Conservation (phyloP, 2,329 filamentous ascomycete species). For the Ploettnerulaceae sp. region DNA sequence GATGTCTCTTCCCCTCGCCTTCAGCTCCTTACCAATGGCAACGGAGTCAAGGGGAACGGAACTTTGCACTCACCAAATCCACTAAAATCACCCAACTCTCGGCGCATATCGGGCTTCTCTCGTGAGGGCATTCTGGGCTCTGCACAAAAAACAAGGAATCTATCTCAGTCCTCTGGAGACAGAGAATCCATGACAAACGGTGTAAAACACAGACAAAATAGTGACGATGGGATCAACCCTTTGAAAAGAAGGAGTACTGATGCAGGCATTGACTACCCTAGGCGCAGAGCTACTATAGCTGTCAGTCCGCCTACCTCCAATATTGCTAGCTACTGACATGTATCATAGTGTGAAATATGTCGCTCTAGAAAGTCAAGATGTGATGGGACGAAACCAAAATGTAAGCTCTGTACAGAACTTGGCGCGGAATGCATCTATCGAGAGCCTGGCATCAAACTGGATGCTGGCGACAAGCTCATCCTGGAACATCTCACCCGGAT, state of each 20-base stretch:
- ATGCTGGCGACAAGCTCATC: constrained; percentile 82
- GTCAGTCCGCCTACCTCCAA: constrained; percentile 40
- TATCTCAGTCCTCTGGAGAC: constrained; percentile 51
- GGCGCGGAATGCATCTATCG: constrained; percentile 80
- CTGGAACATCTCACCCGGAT: constrained; percentile 73
- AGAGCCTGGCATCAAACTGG: constrained; percentile 81
- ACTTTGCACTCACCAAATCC: constrained; percentile 26
- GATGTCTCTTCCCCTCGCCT: constrained; percentile 29
- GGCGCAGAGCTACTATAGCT: constrained; percentile 60
- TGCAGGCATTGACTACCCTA: constrained; percentile 57
- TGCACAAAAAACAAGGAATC: constrained; percentile 49
- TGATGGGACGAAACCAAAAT: constrained; percentile 76
- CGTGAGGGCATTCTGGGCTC: constrained; percentile 50
- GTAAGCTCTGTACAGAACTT: constrained; percentile 76
- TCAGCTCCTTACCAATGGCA: constrained; percentile 24
- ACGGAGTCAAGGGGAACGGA: constrained; percentile 20
- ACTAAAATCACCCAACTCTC: constrained; percentile 48
- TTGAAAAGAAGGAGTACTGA: constrained; percentile 60
- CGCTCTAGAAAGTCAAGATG: constrained; percentile 75
- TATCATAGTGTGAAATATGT: constrained; percentile 68
- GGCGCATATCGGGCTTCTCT: constrained; percentile 46
- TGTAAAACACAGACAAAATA: constrained; percentile 39
- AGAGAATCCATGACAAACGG: constrained; percentile 34
- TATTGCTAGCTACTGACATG: constrained; percentile 15
- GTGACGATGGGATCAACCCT: constrained; percentile 53